Evolutionary conservation across 1,284 basidiomycete genomes (phyloP), one percentile per base, ranked within the genome.

Genomic region (Schizophyllum amplum): DNA sequence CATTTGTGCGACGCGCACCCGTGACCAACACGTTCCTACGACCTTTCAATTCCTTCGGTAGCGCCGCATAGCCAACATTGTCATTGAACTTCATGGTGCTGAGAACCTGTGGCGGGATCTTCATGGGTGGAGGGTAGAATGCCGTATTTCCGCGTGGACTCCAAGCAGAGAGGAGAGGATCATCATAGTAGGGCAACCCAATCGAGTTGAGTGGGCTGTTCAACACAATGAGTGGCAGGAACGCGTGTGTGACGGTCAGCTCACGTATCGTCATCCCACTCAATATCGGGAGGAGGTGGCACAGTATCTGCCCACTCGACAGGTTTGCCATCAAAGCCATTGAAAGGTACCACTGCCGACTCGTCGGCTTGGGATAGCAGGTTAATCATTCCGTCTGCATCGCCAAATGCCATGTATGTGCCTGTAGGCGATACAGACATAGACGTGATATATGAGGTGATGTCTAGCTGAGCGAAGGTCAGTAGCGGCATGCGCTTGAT

Each of bases 371-470:
- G 85, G 4, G 92, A 89, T 75, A 95, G 80, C 17, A 99, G 74
- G 69, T 97, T 92, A 5, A 98, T 81, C 9, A 79, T 77, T 6
- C 95, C 94, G 55, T 94, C 88, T 0, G 86, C 87, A 65, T 98
- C 95, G 1, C 93, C 94, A 63, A 97, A 95, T 0, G 92, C 94
- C 65, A 99, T 78, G 65, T 94, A 97, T 53, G 92, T 87, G 22
- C 92, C 93, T 1, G 87, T 88, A 1, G 92, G 86, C 1, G 94
- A 94, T 26, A 98, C 76, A 4, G 93, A 86, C 62, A 88, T 80
- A 48, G 91, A 87, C 1, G 87, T 93, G 58, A 98, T 72, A 68
- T 86, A 95, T 0, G 91, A 88, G 0, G 81, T 64, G 21, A 83
- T 65, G 62, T 89, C 84, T 51, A 89, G 73, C 87, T 91, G 56